phyloP scores from a whole-genome alignment of 768 basidiomycete species.

The Astraeus odoratus region DNA sequence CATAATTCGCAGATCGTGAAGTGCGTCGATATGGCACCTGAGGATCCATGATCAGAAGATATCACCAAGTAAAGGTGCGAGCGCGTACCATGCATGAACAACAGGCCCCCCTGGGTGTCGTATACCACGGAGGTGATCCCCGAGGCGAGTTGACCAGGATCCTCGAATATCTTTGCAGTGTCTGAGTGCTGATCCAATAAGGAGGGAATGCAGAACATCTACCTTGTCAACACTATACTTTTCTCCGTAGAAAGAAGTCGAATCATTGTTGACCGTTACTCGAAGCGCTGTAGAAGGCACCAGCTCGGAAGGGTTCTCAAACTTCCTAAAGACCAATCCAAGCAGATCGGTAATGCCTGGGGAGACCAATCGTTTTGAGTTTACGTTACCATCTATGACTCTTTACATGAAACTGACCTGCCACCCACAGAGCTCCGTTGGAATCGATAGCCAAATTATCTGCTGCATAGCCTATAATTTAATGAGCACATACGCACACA shows the following conservation, averaged over 20 bases:
- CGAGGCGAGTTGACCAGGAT: constrained; percentile 51
- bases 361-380: background rate
- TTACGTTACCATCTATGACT: background rate
- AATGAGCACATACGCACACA: constrained; percentile 3
- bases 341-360: constrained; percentile 40
- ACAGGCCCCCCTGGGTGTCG: constrained; percentile 39
- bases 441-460: constrained; percentile 61
- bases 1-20: constrained; percentile 23
- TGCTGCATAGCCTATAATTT: constrained; percentile 36
- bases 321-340: constrained; percentile 30
- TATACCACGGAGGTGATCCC: constrained; percentile 52
- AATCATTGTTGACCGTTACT: constrained; percentile 47
- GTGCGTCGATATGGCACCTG: constrained; percentile 30
- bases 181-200: constrained; percentile 7
- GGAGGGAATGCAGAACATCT: background rate
- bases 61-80: constrained; percentile 2
- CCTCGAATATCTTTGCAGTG: constrained; percentile 51
- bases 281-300: constrained; percentile 46
- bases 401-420: constrained; percentile 37
- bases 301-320: constrained; percentile 33
- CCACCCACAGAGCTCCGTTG: constrained; percentile 56
- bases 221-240: constrained; percentile 58
- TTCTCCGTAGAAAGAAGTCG: constrained; percentile 47
- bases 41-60: constrained; percentile 2
- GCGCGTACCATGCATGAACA: constrained; percentile 55